phyloP scores from a whole-genome alignment of 2,329 filamentous ascomycete species.

The Talaromyces sp. region DNA sequence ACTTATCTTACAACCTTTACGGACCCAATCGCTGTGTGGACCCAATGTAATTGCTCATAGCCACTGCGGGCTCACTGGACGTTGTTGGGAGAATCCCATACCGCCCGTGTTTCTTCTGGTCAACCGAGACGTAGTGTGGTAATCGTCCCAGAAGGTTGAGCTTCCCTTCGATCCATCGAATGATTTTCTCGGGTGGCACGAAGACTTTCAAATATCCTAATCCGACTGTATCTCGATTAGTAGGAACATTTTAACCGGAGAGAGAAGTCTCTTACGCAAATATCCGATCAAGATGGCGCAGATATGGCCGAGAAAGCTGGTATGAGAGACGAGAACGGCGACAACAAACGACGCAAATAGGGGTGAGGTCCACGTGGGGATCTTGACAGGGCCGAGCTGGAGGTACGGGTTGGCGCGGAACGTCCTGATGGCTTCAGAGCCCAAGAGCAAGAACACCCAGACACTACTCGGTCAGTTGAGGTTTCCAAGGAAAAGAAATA shows the following conservation, averaged over 20 bases:
- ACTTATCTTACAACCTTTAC: conserved; percentile 46
- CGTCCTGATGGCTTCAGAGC: conserved; percentile 78
- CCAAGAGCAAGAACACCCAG: conserved; percentile 86
- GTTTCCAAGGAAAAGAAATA: neutral
- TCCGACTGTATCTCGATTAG: conserved; percentile 53
- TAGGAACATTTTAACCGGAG: neutral
- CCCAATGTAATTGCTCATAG: conserved; percentile 56
- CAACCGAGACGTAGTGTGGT: conserved; percentile 88
- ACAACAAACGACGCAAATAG: conserved; percentile 70
- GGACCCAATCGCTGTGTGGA: conserved; percentile 63
- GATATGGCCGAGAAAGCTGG: conserved; percentile 80
- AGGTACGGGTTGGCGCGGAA: conserved; percentile 77
- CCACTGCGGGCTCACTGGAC: conserved; percentile 29
- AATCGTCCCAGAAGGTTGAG: conserved; percentile 77
- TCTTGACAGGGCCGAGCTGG: conserved; percentile 57
- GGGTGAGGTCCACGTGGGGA: conserved; percentile 90
- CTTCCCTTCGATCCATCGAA: conserved; percentile 84
- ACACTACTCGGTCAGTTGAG: conserved; percentile 51
- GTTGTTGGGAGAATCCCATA: conserved; percentile 77
- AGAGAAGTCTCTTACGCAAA: conserved; percentile 55
- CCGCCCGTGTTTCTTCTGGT: conserved; percentile 91
- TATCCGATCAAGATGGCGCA: conserved; percentile 83
- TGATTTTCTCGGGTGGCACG: conserved; percentile 78
- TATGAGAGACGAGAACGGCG: conserved; percentile 70
- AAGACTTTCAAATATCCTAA: conserved; percentile 85